These are phyloP conservation scores for Polytrichum formosum DNA, from an alignment of 225 moss, liverwort and hornwort species.

Conservation along the genomic window DNA sequence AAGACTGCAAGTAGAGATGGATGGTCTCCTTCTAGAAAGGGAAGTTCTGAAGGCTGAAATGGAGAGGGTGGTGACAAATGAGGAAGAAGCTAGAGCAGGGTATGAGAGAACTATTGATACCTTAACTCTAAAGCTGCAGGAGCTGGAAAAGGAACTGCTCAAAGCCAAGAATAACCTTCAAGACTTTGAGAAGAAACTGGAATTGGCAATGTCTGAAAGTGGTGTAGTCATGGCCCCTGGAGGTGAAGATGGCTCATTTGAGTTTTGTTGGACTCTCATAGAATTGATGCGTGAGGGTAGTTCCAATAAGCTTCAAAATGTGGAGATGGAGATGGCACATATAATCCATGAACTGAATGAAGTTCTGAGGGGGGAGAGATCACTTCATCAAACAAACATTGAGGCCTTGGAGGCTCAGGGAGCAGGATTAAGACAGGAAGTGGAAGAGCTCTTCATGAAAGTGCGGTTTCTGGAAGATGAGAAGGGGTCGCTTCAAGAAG, in stretches of 20 bases:
- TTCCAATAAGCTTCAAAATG: constrained; percentile 31
- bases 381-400: constrained; percentile 29
- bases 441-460: constrained; percentile 21
- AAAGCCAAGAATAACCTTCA: constrained; percentile 12
- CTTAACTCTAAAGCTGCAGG: constrained; percentile 27
- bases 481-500: constrained; percentile 32
- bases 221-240: constrained; percentile 15
- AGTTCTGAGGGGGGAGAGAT: constrained; percentile 31
- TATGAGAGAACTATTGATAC: constrained; percentile 18
- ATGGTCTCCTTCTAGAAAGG: constrained; percentile 25
- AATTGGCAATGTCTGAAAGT: constrained; percentile 19
- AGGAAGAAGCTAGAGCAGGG: constrained; percentile 22
- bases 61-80: constrained; percentile 20
- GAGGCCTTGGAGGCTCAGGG: constrained; percentile 23
- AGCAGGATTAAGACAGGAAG: constrained; percentile 31
- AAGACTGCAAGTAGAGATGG: constrained; percentile 21
- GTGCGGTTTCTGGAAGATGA: constrained; percentile 36
- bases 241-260: constrained; percentile 25
- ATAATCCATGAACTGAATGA: constrained; percentile 25
- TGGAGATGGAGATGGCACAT: constrained; percentile 29
- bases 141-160: constrained; percentile 18
- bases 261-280: constrained; percentile 30
- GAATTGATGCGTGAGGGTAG: constrained; percentile 26
- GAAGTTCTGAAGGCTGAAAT: constrained; percentile 24
- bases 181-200: constrained; percentile 33